Evolutionary conservation across 306 rosid species (phyloP).

Genomic region (Vachellia pachyceras): DNA sequence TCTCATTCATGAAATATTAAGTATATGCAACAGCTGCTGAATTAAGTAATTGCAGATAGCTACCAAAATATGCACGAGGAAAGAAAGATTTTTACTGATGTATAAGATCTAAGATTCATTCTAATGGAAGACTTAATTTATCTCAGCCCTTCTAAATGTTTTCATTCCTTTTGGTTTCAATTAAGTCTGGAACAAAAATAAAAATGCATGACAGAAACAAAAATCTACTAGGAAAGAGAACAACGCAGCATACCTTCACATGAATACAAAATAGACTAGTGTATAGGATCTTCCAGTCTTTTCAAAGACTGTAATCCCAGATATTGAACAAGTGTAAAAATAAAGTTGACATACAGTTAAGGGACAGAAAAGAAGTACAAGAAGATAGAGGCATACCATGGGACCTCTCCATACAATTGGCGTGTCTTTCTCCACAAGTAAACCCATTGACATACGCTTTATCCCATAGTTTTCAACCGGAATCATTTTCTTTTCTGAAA

Average conservation of each 20-base stretch:
- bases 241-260: background rate
- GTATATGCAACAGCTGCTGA: background rate
- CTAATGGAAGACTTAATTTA: background rate
- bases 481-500: slow-evolving; percentile 88
- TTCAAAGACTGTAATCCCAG: slow-evolving; percentile 1
- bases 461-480: slow-evolving; percentile 88
- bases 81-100: background rate
- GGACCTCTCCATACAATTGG: slow-evolving; percentile 99
- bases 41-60: background rate
- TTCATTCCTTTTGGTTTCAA: background rate
- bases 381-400: slow-evolving; percentile 69
- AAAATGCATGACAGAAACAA: background rate
- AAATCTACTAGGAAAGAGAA: background rate
- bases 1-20: background rate
- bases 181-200: background rate
- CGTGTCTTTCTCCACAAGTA: slow-evolving; percentile 90
- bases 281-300: background rate
- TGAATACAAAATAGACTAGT: background rate
- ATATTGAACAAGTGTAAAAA: slow-evolving; percentile 2
- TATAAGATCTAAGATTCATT: background rate
- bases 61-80: background rate
- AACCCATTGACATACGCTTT: slow-evolving; percentile 96
- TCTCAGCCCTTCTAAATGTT: background rate
- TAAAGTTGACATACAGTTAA: background rate
- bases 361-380: slow-evolving; percentile 9